Evolutionary conservation across 2,329 filamentous ascomycete species (phyloP).

Genomic region (Aureobasidium sp.): DNA sequence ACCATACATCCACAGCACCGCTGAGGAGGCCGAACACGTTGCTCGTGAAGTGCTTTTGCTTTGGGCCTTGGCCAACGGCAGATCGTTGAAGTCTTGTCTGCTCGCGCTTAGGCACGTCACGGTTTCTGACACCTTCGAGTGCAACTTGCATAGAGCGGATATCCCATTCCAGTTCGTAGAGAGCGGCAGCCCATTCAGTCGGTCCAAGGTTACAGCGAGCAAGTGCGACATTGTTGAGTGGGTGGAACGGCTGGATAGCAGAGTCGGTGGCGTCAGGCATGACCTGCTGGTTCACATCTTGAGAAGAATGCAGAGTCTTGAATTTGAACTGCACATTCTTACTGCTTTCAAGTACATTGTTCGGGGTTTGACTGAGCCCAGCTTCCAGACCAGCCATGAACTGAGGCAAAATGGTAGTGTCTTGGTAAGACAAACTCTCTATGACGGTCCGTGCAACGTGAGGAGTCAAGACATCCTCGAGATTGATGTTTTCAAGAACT

Average conservation of each 20-base stretch:
- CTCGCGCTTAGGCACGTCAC: conserved; percentile 11
- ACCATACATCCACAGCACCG: background rate
- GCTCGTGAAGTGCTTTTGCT: conserved; percentile 14
- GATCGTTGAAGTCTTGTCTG: conserved; percentile 18
- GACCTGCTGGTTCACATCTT: background rate
- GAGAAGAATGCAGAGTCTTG: background rate
- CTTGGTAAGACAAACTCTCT: conserved; percentile 23
- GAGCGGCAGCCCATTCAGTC: conserved; percentile 1
- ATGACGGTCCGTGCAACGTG: background rate
- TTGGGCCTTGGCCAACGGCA: conserved; percentile 15
- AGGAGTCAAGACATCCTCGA: conserved; percentile 19
- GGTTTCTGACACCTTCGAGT: conserved; percentile 1
- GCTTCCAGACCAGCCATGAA: background rate
- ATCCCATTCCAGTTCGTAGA: conserved; percentile 15
- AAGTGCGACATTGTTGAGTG: conserved; percentile 37
- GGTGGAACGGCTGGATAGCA: conserved; percentile 34
- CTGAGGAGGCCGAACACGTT: conserved; percentile 2
- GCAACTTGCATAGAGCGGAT: conserved; percentile 14
- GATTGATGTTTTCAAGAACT: conserved; percentile 18
- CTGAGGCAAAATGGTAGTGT: conserved; percentile 14
- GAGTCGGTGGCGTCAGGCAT: conserved; percentile 23
- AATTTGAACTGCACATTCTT: background rate
- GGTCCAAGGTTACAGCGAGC: conserved; percentile 21
- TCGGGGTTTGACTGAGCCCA: background rate
- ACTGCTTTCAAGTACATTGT: background rate